Conservation (phyloP, 129 eudicot genomes). For the Silybum marianum region DNA sequence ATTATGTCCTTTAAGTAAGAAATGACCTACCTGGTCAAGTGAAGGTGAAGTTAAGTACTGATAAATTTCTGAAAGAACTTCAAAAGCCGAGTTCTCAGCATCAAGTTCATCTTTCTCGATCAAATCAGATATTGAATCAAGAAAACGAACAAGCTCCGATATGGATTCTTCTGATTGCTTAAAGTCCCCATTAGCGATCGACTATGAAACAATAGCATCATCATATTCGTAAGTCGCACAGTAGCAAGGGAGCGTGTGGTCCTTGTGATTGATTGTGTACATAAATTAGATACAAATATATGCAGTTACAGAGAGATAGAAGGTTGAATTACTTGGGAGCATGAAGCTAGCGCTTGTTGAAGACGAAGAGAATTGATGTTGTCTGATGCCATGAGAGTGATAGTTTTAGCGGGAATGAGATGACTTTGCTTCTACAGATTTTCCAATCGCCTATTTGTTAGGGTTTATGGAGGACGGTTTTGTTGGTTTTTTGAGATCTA, state of each 20-base stretch:
- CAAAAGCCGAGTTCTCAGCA: slow-evolving; percentile 37
- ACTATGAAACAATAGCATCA: slow-evolving; percentile 36
- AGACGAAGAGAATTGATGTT: slow-evolving; percentile 36
- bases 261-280: background rate
- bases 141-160: slow-evolving; percentile 50
- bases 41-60: slow-evolving; percentile 46
- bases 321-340: slow-evolving; percentile 50
- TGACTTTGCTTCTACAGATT: background rate
- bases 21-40: slow-evolving; percentile 54
- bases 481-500: no score
- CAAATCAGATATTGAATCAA: slow-evolving; percentile 42
- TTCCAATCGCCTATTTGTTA: background rate
- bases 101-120: slow-evolving; percentile 40
- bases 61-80: slow-evolving; percentile 49
- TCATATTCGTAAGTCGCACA: background rate
- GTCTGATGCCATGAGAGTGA: slow-evolving; percentile 22
- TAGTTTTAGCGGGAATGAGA: slow-evolving; percentile 24
- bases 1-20: background rate
- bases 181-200: slow-evolving; percentile 55
- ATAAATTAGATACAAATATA: background rate
- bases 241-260: background rate
- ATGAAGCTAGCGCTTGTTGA: slow-evolving; percentile 62
- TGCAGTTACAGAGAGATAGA: background rate
- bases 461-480: background rate
- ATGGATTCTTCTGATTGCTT: slow-evolving; percentile 45